Conservation (phyloP, 495 filamentous ascomycete genomes). For the Tuber indicum region DNA sequence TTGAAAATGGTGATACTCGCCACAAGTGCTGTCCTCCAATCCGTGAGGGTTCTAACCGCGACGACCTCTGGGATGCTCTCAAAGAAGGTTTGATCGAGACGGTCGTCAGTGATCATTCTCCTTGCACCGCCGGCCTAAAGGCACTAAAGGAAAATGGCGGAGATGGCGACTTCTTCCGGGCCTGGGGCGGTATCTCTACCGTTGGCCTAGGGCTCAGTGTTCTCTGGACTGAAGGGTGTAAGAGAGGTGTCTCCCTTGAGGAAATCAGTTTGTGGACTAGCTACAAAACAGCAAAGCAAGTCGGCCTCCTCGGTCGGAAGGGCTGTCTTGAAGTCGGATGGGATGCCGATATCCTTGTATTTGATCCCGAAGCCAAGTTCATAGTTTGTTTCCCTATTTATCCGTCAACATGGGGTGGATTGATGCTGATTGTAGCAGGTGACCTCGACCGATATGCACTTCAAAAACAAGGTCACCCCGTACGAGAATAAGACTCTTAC, state of each 20-base stretch:
- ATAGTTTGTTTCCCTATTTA: constrained; percentile 49
- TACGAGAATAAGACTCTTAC: constrained; percentile 78
- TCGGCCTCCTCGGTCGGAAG: constrained; percentile 76
- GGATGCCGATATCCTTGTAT: constrained; percentile 88
- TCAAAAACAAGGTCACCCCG: constrained; percentile 89
- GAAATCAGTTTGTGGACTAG: constrained; percentile 81
- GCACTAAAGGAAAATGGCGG: constrained; percentile 51
- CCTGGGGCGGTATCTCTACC: constrained; percentile 93
- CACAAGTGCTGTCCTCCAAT: constrained; percentile 99
- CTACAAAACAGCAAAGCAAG: constrained; percentile 81
- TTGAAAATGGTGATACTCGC: constrained; percentile 82
- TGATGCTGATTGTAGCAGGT: constrained; percentile 15
- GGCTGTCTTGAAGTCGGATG: constrained; percentile 75
- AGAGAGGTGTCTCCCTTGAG: constrained; percentile 53
- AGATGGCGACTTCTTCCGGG: constrained; percentile 80
- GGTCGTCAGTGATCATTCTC: constrained; percentile 93
- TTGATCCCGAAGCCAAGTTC: constrained; percentile 77
- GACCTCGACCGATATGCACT: constrained; percentile 62
- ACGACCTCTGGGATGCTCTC: constrained; percentile 81
- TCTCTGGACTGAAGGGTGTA: constrained; percentile 69
- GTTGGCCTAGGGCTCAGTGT: constrained; percentile 90
- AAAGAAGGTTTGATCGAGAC: constrained; percentile 72
- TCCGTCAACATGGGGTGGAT: background rate
- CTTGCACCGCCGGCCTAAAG: constrained; percentile 92
- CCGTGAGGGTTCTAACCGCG: constrained; percentile 73